Base-by-base conservation (phyloP, 139 green algal genomes). In the Micromonas commoda region DNA sequence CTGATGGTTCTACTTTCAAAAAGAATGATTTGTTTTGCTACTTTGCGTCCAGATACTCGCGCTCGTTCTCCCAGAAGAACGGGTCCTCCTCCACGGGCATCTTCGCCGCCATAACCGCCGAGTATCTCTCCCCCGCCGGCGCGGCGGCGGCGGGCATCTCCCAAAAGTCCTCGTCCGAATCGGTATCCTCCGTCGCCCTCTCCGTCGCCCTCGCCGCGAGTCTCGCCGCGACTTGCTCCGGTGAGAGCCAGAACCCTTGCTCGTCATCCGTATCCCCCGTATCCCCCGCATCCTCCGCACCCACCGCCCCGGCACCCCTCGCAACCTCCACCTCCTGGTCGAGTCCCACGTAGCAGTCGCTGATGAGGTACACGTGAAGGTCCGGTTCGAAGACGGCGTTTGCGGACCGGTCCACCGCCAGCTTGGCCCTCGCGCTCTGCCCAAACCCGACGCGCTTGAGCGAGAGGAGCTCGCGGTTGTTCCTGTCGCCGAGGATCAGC, bases 401-500 rank as follows among this genome's bases (percentile, higher is more conserved):
- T 6, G 35, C 29, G 34, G 68, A 70, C 23, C n/a, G 9, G 35
- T 37, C 31, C 52, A 24, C 29, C 28, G 54, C 61, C 26, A 87
- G 29, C 20, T 69, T 74, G 4, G 54, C 73, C 20, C 65, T 78
- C 64, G 76, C 28, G 4, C 23, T 31, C 29, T 84, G 66, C 4
- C 67, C 77, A 79, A 96, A 91, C 31, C 71, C 88, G 38, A 97
- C 60, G 13, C 94, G 85, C 81, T 92, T 92, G 26, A 98, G 54
- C 0, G 90, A 92, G 1, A 92, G 77, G 77, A 98, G 85, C 86
- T 96, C 90, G 3, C 85, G 67, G 0, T 81, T 89, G 31, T 3
- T 32, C 0, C 53, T 24, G 72, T 91, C 76, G 0, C 88, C 93
- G 33, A 92, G 66, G 63, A 97, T 76, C 61, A 97, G 67, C 89